Conservation (phyloP, 2,329 filamentous ascomycete species). For the Hymenoscyphus linearis region DNA sequence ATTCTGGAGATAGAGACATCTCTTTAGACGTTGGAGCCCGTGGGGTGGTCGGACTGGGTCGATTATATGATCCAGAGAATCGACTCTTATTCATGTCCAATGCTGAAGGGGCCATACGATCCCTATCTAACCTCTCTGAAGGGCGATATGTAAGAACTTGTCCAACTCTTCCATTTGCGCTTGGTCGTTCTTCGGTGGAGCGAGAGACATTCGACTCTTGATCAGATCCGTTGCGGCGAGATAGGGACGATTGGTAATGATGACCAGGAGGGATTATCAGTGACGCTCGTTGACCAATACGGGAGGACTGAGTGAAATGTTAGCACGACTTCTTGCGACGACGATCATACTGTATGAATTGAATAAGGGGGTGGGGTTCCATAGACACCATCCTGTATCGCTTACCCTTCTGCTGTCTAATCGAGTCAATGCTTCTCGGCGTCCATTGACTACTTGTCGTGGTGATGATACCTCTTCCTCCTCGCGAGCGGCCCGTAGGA, state of each 20-base stretch:
- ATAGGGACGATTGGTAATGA: conserved; percentile 14
- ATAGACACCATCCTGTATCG: not conserved
- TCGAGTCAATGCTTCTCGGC: conserved; percentile 13
- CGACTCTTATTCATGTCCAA: conserved; percentile 23
- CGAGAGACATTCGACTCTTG: conserved; percentile 22
- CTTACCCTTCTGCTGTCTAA: conserved; percentile 26
- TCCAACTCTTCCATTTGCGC: conserved; percentile 19
- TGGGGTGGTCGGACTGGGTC: conserved; percentile 29
- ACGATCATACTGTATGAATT: too few relatives aligned
- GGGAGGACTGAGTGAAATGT: conserved; percentile 8
- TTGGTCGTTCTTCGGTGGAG: conserved; percentile 19
- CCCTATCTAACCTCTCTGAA: conserved; percentile 19
- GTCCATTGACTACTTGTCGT: conserved; percentile 12
- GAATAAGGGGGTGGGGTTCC: not conserved
- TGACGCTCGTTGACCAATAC: conserved; percentile 26
- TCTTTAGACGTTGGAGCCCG: conserved; percentile 21
- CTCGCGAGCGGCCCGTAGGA: conserved; percentile 29
- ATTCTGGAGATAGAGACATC: conserved; percentile 26
- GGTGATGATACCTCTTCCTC: conserved; percentile 22
- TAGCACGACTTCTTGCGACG: not conserved
- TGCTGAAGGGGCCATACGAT: conserved; percentile 15
- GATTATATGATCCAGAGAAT: conserved; percentile 19
- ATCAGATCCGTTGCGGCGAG: conserved; percentile 28
- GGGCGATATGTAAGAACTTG: conserved; percentile 27
- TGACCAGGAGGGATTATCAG: conserved; percentile 23